Evolutionary conservation across 2,329 filamentous ascomycete genomes (phyloP).

Genomic region (Drechmeria coniospora): DNA sequence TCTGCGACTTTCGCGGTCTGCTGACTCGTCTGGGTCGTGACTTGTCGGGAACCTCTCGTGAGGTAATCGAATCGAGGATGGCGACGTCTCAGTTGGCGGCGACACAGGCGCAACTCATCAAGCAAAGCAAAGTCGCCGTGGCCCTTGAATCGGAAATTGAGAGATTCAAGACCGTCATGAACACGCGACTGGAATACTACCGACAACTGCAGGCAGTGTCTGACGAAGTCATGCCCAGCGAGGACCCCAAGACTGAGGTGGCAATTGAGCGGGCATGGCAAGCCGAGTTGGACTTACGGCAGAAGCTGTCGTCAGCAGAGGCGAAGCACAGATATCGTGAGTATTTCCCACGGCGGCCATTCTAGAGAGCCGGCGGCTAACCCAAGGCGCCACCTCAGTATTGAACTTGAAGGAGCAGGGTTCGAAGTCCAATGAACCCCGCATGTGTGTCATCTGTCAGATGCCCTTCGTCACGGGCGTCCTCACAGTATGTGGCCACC

Average conservation of each 20-base stretch:
- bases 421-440: constrained; percentile 44
- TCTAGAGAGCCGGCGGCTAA: constrained; percentile 2
- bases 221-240: constrained; percentile 65
- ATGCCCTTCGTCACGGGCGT: constrained; percentile 61
- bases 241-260: constrained; percentile 43
- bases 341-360: constrained; percentile 9
- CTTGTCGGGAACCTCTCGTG: constrained; percentile 23
- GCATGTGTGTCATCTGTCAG: constrained; percentile 78
- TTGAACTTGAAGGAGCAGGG: constrained; percentile 40
- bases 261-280: constrained; percentile 18
- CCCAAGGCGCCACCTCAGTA: constrained; percentile 18
- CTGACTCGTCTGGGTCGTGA: constrained; percentile 24
- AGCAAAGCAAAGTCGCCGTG: constrained; percentile 32
- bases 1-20: constrained; percentile 55
- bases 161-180: constrained; percentile 64
- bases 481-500: constrained; percentile 77
- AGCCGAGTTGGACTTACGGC: constrained; percentile 26
- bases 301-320: constrained; percentile 45
- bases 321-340: constrained; percentile 61
- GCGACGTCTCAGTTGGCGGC: constrained; percentile 46
- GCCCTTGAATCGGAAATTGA: constrained; percentile 56
- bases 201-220: constrained; percentile 82
- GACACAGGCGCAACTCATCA: constrained; percentile 36
- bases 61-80: constrained; percentile 52
- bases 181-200: constrained; percentile 77